phyloP scores from a whole-genome alignment of 2,329 filamentous ascomycete species.

The Diaporthe capsici region DNA sequence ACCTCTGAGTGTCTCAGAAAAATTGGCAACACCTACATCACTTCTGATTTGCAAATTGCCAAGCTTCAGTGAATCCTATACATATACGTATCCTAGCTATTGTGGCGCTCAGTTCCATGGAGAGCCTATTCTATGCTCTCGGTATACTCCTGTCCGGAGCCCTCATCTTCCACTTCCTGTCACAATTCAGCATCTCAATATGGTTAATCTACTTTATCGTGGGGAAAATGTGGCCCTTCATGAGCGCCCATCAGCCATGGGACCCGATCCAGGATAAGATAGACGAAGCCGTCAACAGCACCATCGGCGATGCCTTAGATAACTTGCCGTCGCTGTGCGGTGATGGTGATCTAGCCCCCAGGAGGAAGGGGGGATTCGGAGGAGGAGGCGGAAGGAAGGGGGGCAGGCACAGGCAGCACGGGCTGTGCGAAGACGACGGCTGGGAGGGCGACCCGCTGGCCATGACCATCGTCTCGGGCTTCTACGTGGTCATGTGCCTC shows the following conservation, averaged over 20 bases:
- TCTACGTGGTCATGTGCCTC: neutral
- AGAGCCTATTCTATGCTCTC: slow-evolving; percentile 5
- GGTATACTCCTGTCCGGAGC: neutral
- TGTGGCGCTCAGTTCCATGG: neutral
- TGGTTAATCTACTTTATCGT: slow-evolving; percentile 3
- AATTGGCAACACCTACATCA: neutral
- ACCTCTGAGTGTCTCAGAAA: neutral
- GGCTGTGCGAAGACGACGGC: neutral
- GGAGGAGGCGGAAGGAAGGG: neutral
- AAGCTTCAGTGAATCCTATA: neutral
- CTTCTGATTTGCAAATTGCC: neutral
- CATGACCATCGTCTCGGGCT: neutral
- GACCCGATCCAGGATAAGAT: neutral
- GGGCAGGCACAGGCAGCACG: neutral
- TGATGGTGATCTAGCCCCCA: neutral
- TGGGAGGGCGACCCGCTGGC: neutral
- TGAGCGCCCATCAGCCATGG: neutral
- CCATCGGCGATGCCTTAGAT: neutral
- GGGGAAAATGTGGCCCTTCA: slow-evolving; percentile 1
- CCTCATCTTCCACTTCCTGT: neutral
- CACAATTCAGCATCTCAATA: slow-evolving; percentile 10
- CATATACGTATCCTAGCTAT: too few relatives aligned
- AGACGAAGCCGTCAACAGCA: neutral
- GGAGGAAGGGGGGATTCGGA: neutral
- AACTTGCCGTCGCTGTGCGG: neutral